Evolutionary conservation across 441 rosid genomes (phyloP), one percentile per base, ranked within the genome.

Genomic region (Populus hybrid): DNA sequence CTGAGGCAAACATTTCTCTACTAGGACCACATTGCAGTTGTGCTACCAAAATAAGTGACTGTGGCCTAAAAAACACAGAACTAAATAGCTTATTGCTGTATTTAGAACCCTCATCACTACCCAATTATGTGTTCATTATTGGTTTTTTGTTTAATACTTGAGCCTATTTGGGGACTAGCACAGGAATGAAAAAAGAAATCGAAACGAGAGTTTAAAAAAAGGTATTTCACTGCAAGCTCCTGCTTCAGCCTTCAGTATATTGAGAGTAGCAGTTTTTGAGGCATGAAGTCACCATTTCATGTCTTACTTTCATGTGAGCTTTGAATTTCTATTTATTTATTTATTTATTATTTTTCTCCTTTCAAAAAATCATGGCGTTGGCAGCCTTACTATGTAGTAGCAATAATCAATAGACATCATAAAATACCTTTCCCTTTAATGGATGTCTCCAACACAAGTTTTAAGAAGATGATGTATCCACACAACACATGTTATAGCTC

Each of bases 341-440:
- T 28, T 59, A 38, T 38, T 10, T 11, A 40, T 46, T 46, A 10
- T 53, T 28, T n/a, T 26, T 36, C 72, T n/a, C 30, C 16, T 40
- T 40, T 61, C 63, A 61, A 36, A 75, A 80, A 78, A 83, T 79
- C 83, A 82, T 77, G 84, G 80, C 66, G 21, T 6, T 73, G 79
- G 81, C 85, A 83, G 85, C 85, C 71, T 83, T 80, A 38, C 69
- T 67, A 26, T 32, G 21, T n/a, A 66, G 35, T 21, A 50, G 11
- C 64, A 70, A 38, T 16, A 30, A 70, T 34, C 40, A 67, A 38
- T 50, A 46, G 46, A 70, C 24, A 10, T 46, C 65, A 42, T n/a
- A 64, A 53, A 73, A 75, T 63, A 73, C 30, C 69, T 64, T 28
- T 5, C 50, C 69, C 68, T 75, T 63, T 72, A 40, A 28, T 46